phyloP scores from a whole-genome alignment of 768 basidiomycete species.

The Jaapia argillacea region DNA sequence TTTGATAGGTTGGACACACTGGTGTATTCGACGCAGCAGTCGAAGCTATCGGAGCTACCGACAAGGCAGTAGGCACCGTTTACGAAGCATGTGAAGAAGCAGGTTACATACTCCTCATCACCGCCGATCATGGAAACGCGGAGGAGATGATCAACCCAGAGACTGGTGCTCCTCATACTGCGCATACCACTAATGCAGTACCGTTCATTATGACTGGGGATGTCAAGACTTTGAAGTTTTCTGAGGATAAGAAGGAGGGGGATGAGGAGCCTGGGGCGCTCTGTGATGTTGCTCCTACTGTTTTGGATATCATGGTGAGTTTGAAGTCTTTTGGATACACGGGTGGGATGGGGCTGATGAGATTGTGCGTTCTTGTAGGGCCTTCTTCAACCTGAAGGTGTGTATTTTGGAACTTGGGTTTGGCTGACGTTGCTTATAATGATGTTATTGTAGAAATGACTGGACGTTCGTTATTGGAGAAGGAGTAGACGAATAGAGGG shows the following conservation, averaged over 20 bases:
- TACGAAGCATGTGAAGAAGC: slow-evolving; percentile 78
- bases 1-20: slow-evolving; percentile 74
- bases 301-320: slow-evolving; percentile 75
- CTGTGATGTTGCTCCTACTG: slow-evolving; percentile 87
- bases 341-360: no score
- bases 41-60: slow-evolving; percentile 78
- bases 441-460: no score
- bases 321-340: no score
- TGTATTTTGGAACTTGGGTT: no score
- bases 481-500: no score
- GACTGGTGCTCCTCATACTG: slow-evolving; percentile 83
- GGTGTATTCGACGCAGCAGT: slow-evolving; percentile 89
- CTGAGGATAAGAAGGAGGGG: slow-evolving; percentile 36
- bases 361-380: no score
- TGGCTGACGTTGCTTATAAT: no score
- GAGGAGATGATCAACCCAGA: slow-evolving; percentile 85
- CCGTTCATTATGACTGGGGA: slow-evolving; percentile 84
- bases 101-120: slow-evolving; percentile 81
- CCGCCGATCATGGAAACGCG: slow-evolving; percentile 93
- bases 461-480: no score
- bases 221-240: slow-evolving; percentile 42
- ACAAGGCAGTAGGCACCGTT: slow-evolving; percentile 80
- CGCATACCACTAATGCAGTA: slow-evolving; percentile 84
- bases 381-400: no score
- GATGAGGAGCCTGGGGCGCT: slow-evolving; percentile 62